These are phyloP conservation scores for Colletotrichum sp. DNA, from an alignment of 2,329 filamentous ascomycete genomes.

Conservation along the genomic window DNA sequence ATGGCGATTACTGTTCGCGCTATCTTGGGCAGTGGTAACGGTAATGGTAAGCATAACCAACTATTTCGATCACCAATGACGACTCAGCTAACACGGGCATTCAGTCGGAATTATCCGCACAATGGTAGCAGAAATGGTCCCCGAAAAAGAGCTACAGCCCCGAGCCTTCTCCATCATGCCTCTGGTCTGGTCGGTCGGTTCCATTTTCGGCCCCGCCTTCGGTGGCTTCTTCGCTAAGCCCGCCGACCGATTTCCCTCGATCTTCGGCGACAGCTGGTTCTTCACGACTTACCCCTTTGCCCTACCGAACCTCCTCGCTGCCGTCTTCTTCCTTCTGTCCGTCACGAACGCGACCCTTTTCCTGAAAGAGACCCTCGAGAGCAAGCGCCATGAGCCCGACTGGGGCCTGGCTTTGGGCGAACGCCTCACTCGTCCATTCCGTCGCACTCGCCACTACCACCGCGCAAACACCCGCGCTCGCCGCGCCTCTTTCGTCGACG, in stretches of 20 bases:
- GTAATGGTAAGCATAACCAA: constrained; percentile 63
- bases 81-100: not conserved
- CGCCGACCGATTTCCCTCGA: constrained; percentile 70
- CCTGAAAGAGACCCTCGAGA: constrained; percentile 82
- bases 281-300: constrained; percentile 81
- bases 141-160: constrained; percentile 84
- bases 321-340: constrained; percentile 78
- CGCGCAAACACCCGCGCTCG: constrained; percentile 32
- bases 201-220: constrained; percentile 85
- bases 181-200: constrained; percentile 84
- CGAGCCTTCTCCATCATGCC: constrained; percentile 94
- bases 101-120: constrained; percentile 87
- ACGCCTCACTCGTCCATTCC: constrained; percentile 55
- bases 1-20: constrained; percentile 83
- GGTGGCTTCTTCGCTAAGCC: constrained; percentile 88
- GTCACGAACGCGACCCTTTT: constrained; percentile 78
- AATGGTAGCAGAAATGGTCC: constrained; percentile 92
- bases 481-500: constrained; percentile 56
- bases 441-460: constrained; percentile 26
- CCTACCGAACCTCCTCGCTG: constrained; percentile 82
- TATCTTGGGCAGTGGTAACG: constrained; percentile 84
- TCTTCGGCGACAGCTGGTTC: constrained; percentile 72
- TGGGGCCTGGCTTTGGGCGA: constrained; percentile 78
- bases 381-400: constrained; percentile 71
- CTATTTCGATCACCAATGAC: not conserved